These are phyloP conservation scores for Phytophthora boehmeriae DNA, from an alignment of 352 stramenopile genomes.

Conservation along the genomic window DNA sequence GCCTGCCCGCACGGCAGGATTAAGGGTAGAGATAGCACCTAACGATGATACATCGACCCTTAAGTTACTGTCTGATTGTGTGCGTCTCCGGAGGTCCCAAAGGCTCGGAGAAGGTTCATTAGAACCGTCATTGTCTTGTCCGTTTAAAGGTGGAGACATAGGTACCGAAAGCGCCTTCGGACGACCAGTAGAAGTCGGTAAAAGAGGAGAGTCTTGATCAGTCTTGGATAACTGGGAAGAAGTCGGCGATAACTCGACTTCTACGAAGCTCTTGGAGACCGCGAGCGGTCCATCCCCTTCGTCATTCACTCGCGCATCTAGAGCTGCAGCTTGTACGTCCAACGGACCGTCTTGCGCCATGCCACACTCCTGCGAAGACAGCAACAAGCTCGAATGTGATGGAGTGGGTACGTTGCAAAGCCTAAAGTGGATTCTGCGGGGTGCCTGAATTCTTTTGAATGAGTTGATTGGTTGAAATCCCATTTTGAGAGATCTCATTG, in stretches of 20 bases:
- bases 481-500: too few relatives aligned
- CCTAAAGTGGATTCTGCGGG: neutral
- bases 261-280: slow-evolving; percentile 6
- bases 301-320: slow-evolving; percentile 17
- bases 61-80: slow-evolving; percentile 60
- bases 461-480: too few relatives aligned
- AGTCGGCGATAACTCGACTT: slow-evolving; percentile 34
- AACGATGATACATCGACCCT: slow-evolving; percentile 6
- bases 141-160: slow-evolving; percentile 10
- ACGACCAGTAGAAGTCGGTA: slow-evolving; percentile 10
- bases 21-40: neutral
- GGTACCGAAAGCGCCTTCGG: slow-evolving; percentile 24
- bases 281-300: slow-evolving; percentile 8
- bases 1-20: slow-evolving; percentile 10
- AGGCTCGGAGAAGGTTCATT: slow-evolving; percentile 5
- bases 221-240: neutral
- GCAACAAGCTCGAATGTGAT: neutral
- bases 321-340: slow-evolving; percentile 19
- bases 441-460: too few relatives aligned
- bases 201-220: slow-evolving; percentile 9
- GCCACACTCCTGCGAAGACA: neutral
- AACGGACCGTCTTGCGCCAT: slow-evolving; percentile 37
- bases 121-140: slow-evolving; percentile 4
- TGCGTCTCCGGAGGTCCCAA: slow-evolving; percentile 46
- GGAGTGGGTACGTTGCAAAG: neutral